Conservation (phyloP, 176 grass and related monocot genomes). For the Thinopyrum elongatum region DNA sequence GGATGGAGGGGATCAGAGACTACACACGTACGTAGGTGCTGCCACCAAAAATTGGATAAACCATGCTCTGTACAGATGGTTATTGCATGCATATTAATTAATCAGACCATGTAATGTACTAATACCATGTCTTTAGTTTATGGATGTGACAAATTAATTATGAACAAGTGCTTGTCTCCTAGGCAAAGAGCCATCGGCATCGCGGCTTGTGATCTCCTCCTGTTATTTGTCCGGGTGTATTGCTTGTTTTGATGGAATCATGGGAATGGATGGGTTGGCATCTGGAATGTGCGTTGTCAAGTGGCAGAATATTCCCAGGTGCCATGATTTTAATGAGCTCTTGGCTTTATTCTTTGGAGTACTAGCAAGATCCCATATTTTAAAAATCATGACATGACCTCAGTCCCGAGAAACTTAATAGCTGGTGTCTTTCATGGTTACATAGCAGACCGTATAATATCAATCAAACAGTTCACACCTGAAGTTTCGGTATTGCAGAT, state of each 20-base stretch:
- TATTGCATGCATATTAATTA: background rate
- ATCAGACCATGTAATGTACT: no score
- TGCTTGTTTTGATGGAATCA: conserved; percentile 32
- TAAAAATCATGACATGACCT: background rate
- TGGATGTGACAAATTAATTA: no score
- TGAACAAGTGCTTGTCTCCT: background rate
- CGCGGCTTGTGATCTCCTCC: conserved; percentile 19
- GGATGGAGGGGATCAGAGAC: no score
- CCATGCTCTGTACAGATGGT: conserved; percentile 16
- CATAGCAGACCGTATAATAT: background rate
- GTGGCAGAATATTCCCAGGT: conserved; percentile 14
- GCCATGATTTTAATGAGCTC: background rate
- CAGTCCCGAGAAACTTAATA: conserved; percentile 8
- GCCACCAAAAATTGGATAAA: no score
- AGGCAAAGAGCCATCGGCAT: background rate
- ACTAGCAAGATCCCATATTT: background rate
- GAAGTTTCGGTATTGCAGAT: conserved; percentile 3
- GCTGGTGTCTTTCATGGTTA: background rate
- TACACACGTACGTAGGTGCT: no score
- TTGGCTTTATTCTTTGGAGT: conserved; percentile 17
- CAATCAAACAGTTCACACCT: background rate
- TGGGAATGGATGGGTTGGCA: conserved; percentile 17
- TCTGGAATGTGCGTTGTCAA: background rate
- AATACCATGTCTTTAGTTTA: no score
- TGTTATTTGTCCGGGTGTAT: conserved; percentile 22